These are phyloP conservation scores for Fusarium sambucinum DNA, from an alignment of 2,329 filamentous ascomycete genomes.

Conservation along the genomic window DNA sequence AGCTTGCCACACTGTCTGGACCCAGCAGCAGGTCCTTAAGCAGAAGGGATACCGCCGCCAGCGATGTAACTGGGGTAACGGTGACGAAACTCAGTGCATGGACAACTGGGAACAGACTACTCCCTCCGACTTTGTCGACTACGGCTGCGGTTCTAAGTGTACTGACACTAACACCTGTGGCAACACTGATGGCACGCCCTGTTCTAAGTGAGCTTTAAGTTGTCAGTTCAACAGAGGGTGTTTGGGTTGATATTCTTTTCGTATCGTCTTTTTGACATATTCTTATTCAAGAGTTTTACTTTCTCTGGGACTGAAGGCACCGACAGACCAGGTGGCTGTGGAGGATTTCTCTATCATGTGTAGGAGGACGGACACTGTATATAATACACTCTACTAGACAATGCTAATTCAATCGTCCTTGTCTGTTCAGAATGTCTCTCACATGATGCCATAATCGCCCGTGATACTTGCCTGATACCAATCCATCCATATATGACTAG, in stretches of 20 bases:
- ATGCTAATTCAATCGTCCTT: no score
- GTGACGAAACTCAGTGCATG: conserved; percentile 18
- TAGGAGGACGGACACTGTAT: no score
- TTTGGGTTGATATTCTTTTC: background rate
- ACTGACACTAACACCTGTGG: conserved; percentile 7
- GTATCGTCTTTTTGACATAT: no score
- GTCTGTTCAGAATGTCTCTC: no score
- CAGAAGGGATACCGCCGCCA: conserved; percentile 22
- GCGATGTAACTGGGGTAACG: conserved; percentile 19
- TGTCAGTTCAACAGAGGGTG: fast-evolving
- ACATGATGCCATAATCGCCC: no score
- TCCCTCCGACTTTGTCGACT: conserved; percentile 8
- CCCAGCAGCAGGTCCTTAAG: conserved; percentile 14
- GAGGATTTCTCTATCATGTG: no score
- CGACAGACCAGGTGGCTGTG: no score
- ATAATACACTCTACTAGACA: no score
- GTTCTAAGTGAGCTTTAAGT: background rate
- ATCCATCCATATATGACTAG: no score
- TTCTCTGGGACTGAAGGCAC: no score
- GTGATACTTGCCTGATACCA: no score
- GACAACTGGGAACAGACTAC: conserved; percentile 25
- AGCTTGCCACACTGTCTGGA: conserved; percentile 26
- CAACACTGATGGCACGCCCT: background rate
- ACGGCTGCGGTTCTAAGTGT: conserved; percentile 17
- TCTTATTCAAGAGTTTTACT: background rate